Evolutionary conservation across 139 green algal species (phyloP), one percentile per base, ranked within the genome.

Genomic region (Coelastrella sp.): DNA sequence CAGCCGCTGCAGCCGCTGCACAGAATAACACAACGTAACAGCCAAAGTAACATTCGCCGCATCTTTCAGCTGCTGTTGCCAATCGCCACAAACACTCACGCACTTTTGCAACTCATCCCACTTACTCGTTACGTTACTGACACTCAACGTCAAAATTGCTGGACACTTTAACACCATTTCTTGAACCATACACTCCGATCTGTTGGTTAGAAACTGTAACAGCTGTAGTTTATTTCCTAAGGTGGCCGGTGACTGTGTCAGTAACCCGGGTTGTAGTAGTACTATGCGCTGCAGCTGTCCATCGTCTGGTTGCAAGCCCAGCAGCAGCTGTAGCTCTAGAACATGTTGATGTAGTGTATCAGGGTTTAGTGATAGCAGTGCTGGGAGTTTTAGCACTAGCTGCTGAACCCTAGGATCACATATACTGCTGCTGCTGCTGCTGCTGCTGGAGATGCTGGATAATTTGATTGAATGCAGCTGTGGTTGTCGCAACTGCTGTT

Each of bases 301-400:
- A 27, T 82, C 75, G 21, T 64, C 75, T 51, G 75, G 53, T 45
- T 82, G 75, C 21, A 82, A 53, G 21, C 75, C 75, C 34, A 82
- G 53, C 75, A 82, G 51, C 75, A 82, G 75, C 75, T 72, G 75
- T 35, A 82, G 53, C 75, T 82, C 75, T 21, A 25, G 51, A 9
- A 69, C 75, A 40, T 82, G 75, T 32, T 37, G 23, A 6, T 69
- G 75, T 34, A 82, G 34, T 2, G 75, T 82, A 6, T 8, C 48
- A 5, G 75, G 35, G 35, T n/a, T 71, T 4, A 82, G 53, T 17
- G 30, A 51, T 37, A 82, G 53, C 53, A 82, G 35, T 15, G 30
- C 53, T 37, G 75, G 75, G 15, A 71, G 35, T 19, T 69, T 69
- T 4, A 82, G 75, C 35, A 71, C 75, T 5, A 82, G 75, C 23